Evolutionary conservation across 2,329 filamentous ascomycete genomes (phyloP).

Genomic region (Orbilia quercus): DNA sequence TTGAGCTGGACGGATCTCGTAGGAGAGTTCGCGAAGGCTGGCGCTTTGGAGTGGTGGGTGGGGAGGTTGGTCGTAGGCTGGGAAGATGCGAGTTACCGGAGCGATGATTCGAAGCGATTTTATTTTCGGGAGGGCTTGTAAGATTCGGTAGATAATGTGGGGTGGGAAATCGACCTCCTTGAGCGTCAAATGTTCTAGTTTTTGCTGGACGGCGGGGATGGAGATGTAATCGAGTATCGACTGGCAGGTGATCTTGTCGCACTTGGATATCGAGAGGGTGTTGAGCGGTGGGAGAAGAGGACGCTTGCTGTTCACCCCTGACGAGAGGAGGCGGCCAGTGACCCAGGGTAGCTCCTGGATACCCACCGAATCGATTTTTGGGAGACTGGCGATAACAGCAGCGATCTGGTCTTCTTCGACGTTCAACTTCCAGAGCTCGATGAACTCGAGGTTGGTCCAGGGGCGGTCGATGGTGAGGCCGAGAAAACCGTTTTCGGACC

Average conservation of each 20-base stretch:
- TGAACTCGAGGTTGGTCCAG: slow-evolving; percentile 77
- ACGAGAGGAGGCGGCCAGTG: slow-evolving; percentile 79
- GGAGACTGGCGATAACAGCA: slow-evolving; percentile 75
- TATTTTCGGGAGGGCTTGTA: slow-evolving; percentile 64
- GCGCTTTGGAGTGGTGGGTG: slow-evolving; percentile 66
- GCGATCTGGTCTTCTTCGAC: slow-evolving; percentile 78
- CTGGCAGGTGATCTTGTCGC: slow-evolving; percentile 75
- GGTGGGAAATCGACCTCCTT: slow-evolving; percentile 74
- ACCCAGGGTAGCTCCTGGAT: slow-evolving; percentile 76
- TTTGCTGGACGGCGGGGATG: slow-evolving; percentile 69
- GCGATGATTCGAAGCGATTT: slow-evolving; percentile 68
- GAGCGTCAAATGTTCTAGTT: slow-evolving; percentile 75
- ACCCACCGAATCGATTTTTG: slow-evolving; percentile 77
- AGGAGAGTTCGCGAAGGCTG: slow-evolving; percentile 79
- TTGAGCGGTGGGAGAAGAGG: slow-evolving; percentile 80
- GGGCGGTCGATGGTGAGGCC: slow-evolving; percentile 73
- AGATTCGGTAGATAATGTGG: slow-evolving; percentile 64
- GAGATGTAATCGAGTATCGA: slow-evolving; percentile 78
- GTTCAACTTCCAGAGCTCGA: slow-evolving; percentile 76
- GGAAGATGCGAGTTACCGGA: slow-evolving; percentile 70
- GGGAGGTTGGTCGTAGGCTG: slow-evolving; percentile 71
- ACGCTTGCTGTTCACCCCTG: slow-evolving; percentile 69
- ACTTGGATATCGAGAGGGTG: slow-evolving; percentile 77
- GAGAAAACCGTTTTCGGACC: slow-evolving; percentile 81
- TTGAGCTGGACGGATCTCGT: slow-evolving; percentile 77